phyloP scores from a whole-genome alignment of 2,329 filamentous ascomycete genomes.

The Paecilomyces sp. region DNA sequence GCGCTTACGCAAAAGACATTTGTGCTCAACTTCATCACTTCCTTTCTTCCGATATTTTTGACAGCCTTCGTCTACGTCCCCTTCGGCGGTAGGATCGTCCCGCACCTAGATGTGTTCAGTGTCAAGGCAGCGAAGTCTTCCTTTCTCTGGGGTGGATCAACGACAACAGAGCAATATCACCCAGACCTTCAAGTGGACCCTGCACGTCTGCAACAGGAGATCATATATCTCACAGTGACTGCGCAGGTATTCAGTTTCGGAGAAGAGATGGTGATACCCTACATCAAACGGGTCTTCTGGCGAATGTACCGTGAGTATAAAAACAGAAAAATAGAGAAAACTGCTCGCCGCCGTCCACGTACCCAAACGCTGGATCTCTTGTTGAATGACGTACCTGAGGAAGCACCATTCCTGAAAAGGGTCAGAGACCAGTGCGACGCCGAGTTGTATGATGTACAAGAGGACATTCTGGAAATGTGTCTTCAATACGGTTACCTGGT shows the following conservation, averaged over 20 bases:
- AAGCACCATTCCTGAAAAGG: slow-evolving; percentile 70
- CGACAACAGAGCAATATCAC: slow-evolving; percentile 60
- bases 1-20: slow-evolving; percentile 91
- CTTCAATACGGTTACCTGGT: slow-evolving; percentile 84
- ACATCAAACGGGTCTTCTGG: slow-evolving; percentile 70
- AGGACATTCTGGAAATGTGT: slow-evolving; percentile 92
- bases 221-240: slow-evolving; percentile 93
- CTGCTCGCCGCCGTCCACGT: slow-evolving; percentile 11
- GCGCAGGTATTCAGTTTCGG: slow-evolving; percentile 84
- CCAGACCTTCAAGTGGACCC: slow-evolving; percentile 76
- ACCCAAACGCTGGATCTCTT: slow-evolving; percentile 40
- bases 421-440: slow-evolving; percentile 79
- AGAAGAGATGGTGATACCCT: slow-evolving; percentile 79
- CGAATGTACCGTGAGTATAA: slow-evolving; percentile 54
- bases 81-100: slow-evolving; percentile 76
- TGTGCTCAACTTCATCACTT: slow-evolving; percentile 92
- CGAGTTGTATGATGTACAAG: slow-evolving; percentile 78
- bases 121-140: slow-evolving; percentile 36
- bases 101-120: slow-evolving; percentile 77
- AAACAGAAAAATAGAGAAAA: slow-evolving; percentile 14
- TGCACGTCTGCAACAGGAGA: slow-evolving; percentile 74
- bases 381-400: slow-evolving; percentile 63
- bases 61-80: slow-evolving; percentile 94
- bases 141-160: slow-evolving; percentile 42
- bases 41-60: slow-evolving; percentile 84